Conservation (phyloP, 805 yeast species). For the Komagataella ulmi region DNA sequence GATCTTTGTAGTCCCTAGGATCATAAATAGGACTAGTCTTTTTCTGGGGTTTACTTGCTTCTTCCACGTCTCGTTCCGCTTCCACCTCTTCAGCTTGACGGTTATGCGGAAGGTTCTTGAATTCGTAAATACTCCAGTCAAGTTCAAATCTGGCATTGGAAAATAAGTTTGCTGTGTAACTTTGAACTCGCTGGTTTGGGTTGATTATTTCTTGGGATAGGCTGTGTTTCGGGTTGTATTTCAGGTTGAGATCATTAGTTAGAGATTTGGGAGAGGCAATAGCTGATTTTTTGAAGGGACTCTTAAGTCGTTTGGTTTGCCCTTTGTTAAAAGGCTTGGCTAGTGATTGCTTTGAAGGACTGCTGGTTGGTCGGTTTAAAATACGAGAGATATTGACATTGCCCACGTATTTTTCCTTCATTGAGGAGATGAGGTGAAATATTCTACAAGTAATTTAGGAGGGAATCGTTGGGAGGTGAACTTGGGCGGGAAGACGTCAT, state of each 20-base stretch:
- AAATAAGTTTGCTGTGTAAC: not conserved
- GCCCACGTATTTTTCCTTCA: not conserved
- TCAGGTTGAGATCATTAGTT: not conserved
- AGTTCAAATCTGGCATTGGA: not conserved
- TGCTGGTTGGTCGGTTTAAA: not conserved
- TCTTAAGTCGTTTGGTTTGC: not conserved
- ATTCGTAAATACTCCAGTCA: not conserved
- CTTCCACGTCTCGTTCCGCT: not conserved
- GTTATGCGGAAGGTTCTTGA: not conserved
- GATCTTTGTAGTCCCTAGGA: slow-evolving; percentile 2
- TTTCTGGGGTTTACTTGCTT: not conserved
- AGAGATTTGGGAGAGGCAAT: not conserved
- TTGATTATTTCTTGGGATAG: not conserved
- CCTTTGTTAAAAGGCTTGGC: not conserved
- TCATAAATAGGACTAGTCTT: not conserved
- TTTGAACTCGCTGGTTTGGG: not conserved
- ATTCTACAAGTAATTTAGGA: not conserved
- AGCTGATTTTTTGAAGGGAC: not conserved
- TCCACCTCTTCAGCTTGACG: not conserved
- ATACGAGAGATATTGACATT: not conserved
- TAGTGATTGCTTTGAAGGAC: not conserved
- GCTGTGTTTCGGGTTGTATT: not conserved
- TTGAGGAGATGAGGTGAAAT: not conserved
- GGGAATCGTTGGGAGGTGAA: not conserved
- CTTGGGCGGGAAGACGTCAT: not conserved